Conservation (phyloP, 2,329 filamentous ascomycete genomes). For the Apiospora marii region DNA sequence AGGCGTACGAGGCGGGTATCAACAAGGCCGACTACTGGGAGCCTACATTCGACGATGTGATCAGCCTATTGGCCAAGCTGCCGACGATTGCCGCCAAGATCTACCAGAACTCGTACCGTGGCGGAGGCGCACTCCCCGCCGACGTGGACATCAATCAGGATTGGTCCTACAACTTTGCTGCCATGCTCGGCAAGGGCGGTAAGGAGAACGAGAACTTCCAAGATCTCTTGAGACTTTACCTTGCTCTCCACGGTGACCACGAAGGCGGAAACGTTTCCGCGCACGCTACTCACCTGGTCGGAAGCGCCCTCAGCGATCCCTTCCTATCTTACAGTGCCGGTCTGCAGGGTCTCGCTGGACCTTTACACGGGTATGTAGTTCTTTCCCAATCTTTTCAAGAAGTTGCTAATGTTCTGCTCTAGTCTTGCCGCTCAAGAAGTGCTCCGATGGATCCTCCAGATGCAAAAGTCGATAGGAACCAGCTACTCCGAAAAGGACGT, state of each 20-base stretch:
- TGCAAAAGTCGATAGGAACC: constrained; percentile 86
- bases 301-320: constrained; percentile 91
- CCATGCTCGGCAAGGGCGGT: constrained; percentile 90
- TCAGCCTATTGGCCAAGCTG: constrained; percentile 93
- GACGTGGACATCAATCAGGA: constrained; percentile 85
- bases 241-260: constrained; percentile 96
- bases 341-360: constrained; percentile 93
- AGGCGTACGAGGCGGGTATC: constrained; percentile 88
- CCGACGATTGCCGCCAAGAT: constrained; percentile 97
- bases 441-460: constrained; percentile 93
- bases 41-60: constrained; percentile 94
- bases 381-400: not conserved
- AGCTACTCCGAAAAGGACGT: constrained; percentile 84
- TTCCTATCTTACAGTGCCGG: constrained; percentile 97
- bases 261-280: constrained; percentile 98
- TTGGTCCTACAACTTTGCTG: constrained; percentile 98
- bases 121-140: constrained; percentile 76
- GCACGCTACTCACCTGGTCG: constrained; percentile 93
- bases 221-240: constrained; percentile 90
- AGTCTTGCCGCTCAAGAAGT: constrained; percentile 96
- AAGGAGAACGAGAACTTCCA: constrained; percentile 93
- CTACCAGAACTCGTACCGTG: constrained; percentile 88
- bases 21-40: constrained; percentile 99
- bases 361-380: constrained; percentile 73
- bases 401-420: constrained; percentile 28